phyloP scores from a whole-genome alignment of 2,329 filamentous ascomycete species.

The Geosmithia morbida region DNA sequence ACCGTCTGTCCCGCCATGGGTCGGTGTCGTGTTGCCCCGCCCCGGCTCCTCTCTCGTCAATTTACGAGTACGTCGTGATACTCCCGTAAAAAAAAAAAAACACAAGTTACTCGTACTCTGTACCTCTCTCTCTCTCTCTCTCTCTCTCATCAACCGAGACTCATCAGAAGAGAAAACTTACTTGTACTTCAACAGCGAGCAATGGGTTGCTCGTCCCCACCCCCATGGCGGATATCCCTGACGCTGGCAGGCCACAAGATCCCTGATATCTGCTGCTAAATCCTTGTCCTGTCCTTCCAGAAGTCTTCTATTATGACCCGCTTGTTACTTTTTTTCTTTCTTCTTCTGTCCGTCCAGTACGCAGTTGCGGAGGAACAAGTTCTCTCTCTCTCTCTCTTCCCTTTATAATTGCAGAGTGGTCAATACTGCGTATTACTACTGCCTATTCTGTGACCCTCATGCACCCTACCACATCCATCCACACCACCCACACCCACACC shows the following conservation, averaged over 20 bases:
- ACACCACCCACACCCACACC: background rate
- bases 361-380: background rate
- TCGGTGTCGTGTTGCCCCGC: no score
- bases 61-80: no score
- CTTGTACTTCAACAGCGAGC: background rate
- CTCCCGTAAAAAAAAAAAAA: no score
- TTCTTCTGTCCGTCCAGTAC: background rate
- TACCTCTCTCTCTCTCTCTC: background rate
- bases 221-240: background rate
- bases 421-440: no score
- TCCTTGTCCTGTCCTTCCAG: constrained; percentile 1
- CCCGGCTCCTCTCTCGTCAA: no score
- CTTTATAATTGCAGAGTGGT: no score
- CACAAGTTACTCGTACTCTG: no score
- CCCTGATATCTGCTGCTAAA: background rate
- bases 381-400: background rate
- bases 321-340: background rate
- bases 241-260: background rate
- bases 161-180: background rate
- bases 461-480: background rate
- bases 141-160: background rate
- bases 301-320: background rate
- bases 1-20: no score
- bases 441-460: background rate
- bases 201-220: background rate